Percentiles rank a stretch among this genome's conserved stretches.
Evolutionary conservation across 2,329 filamentous ascomycete species (phyloP).

Genomic region (Calonectria pseudoturangicola): DNA sequence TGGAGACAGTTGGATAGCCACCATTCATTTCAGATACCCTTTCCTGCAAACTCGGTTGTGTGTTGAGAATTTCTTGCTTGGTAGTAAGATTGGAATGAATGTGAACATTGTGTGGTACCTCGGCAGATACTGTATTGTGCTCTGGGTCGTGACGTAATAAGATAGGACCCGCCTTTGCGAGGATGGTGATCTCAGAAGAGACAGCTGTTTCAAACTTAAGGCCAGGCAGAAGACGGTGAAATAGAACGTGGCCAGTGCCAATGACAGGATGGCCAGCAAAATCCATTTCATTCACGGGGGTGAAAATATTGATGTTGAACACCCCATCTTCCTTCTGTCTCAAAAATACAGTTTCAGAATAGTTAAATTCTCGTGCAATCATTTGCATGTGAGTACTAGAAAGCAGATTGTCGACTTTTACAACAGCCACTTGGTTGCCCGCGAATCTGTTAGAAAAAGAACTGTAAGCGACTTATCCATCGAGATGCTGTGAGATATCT

Average conservation of each 20-base stretch:
- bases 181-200: background rate
- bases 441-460: background rate
- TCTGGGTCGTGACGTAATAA: background rate
- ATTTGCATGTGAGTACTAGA: constrained; percentile 31
- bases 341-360: constrained; percentile 41
- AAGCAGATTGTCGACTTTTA: constrained; percentile 25
- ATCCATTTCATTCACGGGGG: constrained; percentile 43
- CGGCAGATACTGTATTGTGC: background rate
- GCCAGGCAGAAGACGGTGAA: constrained; percentile 24
- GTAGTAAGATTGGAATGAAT: background rate
- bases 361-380: constrained; percentile 44
- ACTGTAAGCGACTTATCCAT: background rate
- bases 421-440: constrained; percentile 36
- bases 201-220: too few relatives aligned
- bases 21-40: background rate
- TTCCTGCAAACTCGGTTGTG: background rate
- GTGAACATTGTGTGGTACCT: background rate
- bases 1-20: background rate
- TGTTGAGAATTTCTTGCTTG: background rate
- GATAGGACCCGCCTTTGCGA: background rate
- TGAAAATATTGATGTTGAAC: constrained; percentile 39
- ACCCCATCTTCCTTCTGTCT: background rate
- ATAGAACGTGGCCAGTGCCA: constrained; percentile 41
- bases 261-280: constrained; percentile 44
- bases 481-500: background rate